Percentiles rank a stretch among this genome's conserved stretches.
Evolutionary conservation across 2,329 filamentous ascomycete species (phyloP).

Genomic region (Camillea tinctor): DNA sequence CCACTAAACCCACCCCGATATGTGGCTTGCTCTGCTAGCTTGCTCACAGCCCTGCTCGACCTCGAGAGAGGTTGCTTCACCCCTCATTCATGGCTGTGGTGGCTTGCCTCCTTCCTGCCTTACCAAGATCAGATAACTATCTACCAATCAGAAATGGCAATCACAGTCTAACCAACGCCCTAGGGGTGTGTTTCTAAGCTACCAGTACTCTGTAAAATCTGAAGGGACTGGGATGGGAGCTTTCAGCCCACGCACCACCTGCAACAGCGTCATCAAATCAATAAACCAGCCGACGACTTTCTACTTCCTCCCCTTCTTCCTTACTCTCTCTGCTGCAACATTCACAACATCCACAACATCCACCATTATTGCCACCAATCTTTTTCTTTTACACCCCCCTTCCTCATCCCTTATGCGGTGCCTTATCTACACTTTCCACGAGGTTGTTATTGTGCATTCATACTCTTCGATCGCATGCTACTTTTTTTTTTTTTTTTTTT

Average conservation of each 20-base stretch:
- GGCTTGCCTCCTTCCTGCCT: too few species aligned
- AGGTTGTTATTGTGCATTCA: constrained; percentile 1
- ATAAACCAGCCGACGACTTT: neutral
- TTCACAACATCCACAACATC: too few species aligned
- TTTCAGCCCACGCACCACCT: constrained; percentile 3
- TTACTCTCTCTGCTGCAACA: neutral
- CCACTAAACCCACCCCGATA: too few species aligned
- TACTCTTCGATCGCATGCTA: neutral
- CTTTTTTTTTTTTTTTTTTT: neutral
- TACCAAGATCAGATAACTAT: neutral
- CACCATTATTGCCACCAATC: too few species aligned
- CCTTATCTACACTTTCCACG: neutral
- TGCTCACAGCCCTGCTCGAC: too few species aligned
- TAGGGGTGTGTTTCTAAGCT: neutral
- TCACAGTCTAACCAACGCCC: neutral
- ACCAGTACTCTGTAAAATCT: too few species aligned
- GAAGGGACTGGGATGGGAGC: neutral
- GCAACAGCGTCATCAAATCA: constrained; percentile 16
- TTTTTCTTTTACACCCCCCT: too few species aligned
- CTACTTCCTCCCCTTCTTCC: constrained; percentile 5
- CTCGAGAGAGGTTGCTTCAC: too few species aligned
- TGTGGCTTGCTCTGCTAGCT: too few species aligned
- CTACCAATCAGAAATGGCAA: neutral
- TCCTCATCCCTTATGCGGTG: constrained; percentile 3
- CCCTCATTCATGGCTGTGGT: too few species aligned